A percentile compares a stretch with the other conserved stretches of the same genome.
These are phyloP conservation scores for Aspergillus incahuasiensis DNA, from an alignment of 495 filamentous ascomycete species.

Conservation along the genomic window DNA sequence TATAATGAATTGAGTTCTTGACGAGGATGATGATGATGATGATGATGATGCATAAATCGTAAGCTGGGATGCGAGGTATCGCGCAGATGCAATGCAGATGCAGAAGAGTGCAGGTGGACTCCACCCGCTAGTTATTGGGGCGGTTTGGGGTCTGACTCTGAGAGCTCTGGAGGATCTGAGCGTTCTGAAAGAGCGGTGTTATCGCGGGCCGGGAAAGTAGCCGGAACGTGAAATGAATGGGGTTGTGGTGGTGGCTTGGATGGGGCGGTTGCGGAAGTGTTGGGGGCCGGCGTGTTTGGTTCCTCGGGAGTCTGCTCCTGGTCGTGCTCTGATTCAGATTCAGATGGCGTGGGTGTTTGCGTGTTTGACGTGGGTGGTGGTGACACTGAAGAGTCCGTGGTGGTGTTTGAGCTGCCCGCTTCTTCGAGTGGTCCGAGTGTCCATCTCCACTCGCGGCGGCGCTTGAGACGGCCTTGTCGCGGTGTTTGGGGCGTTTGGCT, in stretches of 20 bases:
- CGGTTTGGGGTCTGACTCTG: constrained; percentile 10
- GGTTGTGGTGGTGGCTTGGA: background rate
- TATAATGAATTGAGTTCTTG: no score
- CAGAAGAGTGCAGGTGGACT: background rate
- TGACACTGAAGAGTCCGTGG: no score
- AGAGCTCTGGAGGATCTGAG: constrained; percentile 4
- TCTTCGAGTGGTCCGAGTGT: constrained; percentile 43
- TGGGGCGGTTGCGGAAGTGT: background rate
- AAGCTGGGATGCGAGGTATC: constrained; percentile 10
- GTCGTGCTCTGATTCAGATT: background rate
- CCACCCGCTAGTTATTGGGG: constrained; percentile 13
- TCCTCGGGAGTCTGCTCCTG: background rate
- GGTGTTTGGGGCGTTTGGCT: constrained; percentile 43
- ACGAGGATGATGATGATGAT: no score
- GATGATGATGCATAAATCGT: constrained; percentile 17
- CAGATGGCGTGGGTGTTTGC: background rate
- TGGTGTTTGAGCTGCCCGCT: background rate
- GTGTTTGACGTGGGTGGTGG: background rate
- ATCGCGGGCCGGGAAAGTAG: background rate
- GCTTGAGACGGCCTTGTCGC: constrained; percentile 44
- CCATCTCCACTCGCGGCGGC: constrained; percentile 54
- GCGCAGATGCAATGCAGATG: constrained; percentile 13
- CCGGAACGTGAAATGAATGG: background rate
- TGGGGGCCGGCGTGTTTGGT: background rate
- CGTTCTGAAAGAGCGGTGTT: constrained; percentile 12